These are phyloP conservation scores for Ganoderma multipileum DNA, from an alignment of 1,284 basidiomycete genomes.

Conservation along the genomic window DNA sequence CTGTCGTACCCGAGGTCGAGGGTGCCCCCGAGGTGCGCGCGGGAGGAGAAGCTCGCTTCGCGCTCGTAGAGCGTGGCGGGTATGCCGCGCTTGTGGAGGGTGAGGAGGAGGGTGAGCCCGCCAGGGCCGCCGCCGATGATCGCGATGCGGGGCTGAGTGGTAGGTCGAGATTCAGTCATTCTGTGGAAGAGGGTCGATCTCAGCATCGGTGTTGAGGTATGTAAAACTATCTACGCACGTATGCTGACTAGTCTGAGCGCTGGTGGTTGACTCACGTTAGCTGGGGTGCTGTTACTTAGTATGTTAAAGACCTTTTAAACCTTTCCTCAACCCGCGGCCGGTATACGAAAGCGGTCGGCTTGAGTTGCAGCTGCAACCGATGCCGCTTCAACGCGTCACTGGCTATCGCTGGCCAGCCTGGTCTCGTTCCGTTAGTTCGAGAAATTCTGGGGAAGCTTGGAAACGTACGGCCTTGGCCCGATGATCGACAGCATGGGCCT, in stretches of 20 bases:
- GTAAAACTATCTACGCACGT: too few relatives aligned
- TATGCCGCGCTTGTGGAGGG: conserved; percentile 7
- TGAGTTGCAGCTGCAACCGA: not conserved
- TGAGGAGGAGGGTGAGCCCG: conserved; percentile 1
- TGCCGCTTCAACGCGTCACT: not conserved
- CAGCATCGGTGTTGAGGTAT: not conserved
- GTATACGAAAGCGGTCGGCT: not conserved
- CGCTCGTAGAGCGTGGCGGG: conserved; percentile 9
- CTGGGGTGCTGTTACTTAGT: not conserved
- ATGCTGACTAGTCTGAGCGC: too few relatives aligned
- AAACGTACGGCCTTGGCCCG: not conserved
- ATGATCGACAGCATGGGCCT: not conserved
- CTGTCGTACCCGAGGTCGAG: conserved; percentile 2
- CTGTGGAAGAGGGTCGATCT: not conserved
- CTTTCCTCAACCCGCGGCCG: not conserved
- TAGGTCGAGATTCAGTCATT: not conserved
- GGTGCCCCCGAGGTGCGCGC: conserved; percentile 5
- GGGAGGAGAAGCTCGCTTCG: not conserved
- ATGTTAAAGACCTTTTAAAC: not conserved
- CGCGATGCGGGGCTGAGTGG: not conserved
- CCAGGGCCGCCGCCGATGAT: conserved; percentile 4
- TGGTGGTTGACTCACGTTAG: not conserved
- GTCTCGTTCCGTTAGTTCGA: not conserved
- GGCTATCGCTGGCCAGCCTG: not conserved
- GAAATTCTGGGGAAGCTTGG: too few relatives aligned